Evolutionary conservation across 805 yeast genomes (phyloP), one percentile per base, ranked within the genome.

Genomic region (Candida pseudoglaebosa): DNA sequence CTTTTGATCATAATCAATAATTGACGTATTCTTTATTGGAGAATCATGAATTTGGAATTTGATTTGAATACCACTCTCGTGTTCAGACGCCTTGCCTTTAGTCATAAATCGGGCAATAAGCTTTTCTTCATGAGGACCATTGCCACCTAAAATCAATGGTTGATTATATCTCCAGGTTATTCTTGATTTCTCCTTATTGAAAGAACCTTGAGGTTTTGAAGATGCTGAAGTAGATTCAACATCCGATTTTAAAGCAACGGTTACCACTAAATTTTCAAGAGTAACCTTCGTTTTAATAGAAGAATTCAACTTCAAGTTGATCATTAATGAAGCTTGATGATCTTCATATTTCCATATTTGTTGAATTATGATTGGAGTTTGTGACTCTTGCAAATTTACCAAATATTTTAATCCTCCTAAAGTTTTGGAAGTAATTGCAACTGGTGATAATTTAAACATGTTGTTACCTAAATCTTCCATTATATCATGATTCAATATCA

Each of bases 301-400:
- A 3, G 78, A 78, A 35, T 77, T 64, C 43, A 84, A 70, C 54
- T 72, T 74, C 45, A 87, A 62, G 14, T 83, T 79, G 41, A 91
- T 70, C 64, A 90, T 84, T 41, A 91, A 83, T 48, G 95, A 82
- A 1, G 96, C 81, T 64, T 89, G 96, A 39, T 73, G 81, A 14
- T 74, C 73, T 58, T 90, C 96, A 55, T 83, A 84, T 54, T 89
- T 84, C 98, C 98, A 93, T 32, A 83, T 77, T 30, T 96, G 96
- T 28, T 79, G 71, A 34, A 91, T 71, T 20, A 76, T 59, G 18
- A 91, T 60, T 9, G 98, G 97, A 7, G 82, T 77, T 28, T 54
- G 54, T 2, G 50, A 44, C 24, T 51, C 41, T 20, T 26, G 32
- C 39, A 69, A 64, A 30, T 72, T 71, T 36, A 77, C 54, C 56